Percentiles rank a stretch among this genome's conserved stretches.
Evolutionary conservation across 768 basidiomycete species (phyloP).

Genomic region (Suillus luteus): DNA sequence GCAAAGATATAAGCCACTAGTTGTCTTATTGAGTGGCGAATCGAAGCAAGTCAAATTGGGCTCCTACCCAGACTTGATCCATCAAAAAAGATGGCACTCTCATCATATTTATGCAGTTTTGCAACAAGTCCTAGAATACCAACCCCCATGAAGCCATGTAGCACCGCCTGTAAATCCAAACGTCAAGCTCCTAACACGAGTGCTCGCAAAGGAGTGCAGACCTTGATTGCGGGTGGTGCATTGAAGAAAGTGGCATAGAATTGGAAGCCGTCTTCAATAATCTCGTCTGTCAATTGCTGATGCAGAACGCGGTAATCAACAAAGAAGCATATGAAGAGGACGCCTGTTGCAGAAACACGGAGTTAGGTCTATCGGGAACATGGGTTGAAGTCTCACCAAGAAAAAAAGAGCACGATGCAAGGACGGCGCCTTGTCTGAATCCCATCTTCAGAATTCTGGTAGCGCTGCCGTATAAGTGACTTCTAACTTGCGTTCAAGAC

Average conservation of each 20-base stretch:
- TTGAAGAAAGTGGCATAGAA: slow-evolving; percentile 94
- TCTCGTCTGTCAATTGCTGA: slow-evolving; percentile 60
- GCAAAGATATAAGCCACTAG: slow-evolving; percentile 75
- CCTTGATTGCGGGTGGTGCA: slow-evolving; percentile 93
- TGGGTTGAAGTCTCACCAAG: slow-evolving; percentile 57
- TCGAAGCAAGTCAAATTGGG: slow-evolving; percentile 14
- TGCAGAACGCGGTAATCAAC: slow-evolving; percentile 88
- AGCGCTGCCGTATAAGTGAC: not conserved
- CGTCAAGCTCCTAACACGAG: not conserved
- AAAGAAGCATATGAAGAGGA: slow-evolving; percentile 82
- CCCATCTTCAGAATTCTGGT: slow-evolving; percentile 55
- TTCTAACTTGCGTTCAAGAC: not conserved
- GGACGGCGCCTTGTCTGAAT: slow-evolving; percentile 86
- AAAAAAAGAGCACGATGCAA: slow-evolving; percentile 87
- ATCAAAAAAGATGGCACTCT: slow-evolving; percentile 95
- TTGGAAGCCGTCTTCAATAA: slow-evolving; percentile 75
- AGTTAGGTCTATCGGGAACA: slow-evolving; percentile 21
- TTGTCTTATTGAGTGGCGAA: slow-evolving; percentile 19
- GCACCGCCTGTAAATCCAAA: slow-evolving; percentile 57
- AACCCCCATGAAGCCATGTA: slow-evolving; percentile 83
- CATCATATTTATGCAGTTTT: slow-evolving; percentile 87
- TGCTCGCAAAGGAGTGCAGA: slow-evolving; percentile 31
- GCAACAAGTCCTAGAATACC: slow-evolving; percentile 73
- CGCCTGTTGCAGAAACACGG: slow-evolving; percentile 47
- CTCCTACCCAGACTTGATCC: slow-evolving; percentile 79